Evolutionary conservation across 768 basidiomycete genomes (phyloP), one percentile per base, ranked within the genome.

Genomic region (Xerocomellus chrysenteron): DNA sequence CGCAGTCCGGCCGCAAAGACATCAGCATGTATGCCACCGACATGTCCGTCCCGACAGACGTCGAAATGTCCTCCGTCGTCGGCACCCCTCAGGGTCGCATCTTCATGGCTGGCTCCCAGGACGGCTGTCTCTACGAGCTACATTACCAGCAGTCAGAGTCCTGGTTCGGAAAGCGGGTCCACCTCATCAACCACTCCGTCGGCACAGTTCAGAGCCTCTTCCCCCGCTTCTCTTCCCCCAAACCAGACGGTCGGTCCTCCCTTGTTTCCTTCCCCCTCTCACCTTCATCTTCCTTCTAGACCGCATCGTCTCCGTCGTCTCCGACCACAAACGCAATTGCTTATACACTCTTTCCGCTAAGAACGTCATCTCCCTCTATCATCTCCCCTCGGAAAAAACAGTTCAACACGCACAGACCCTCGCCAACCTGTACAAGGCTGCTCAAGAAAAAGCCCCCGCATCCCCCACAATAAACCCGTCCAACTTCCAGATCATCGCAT

Each of bases 21-120:
- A 84, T 97, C 71, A 89, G 87, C 61, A 82, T 98, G 57, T 98
- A 92, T 74, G 88, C 89, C 52, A 95, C 94, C 28, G 93, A 95
- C 72, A 82, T 97, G 70, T 80, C 83, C 4, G 78, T 92, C 36
- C 73, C 85, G 3, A 86, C 87, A 13, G 92, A 94, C 57, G 80
- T 92, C 53, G 86, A 92, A 67, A 95, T 98, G 92, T 77, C 83
- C 4, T 87, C 88, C 42, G 88, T 97, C 46, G 78, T 83, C 54
- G 92, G 91, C 8, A 92, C 90, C 2, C 67, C 77, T 26, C 84
- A 88, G 37, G 96, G 96, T 43, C 81, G 94, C 52, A 94, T 97
- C 58, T 95, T 98, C 74, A 91, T 96, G 89, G 82, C 82, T 50
- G 92, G 92, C 14, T 77, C 81, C 11, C 85, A 88, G 65, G 93